A percentile compares a stretch with the other conserved stretches of the same genome.
Conservation (phyloP, 371 early-diverging fungal genomes). For the Mucor sp. region DNA sequence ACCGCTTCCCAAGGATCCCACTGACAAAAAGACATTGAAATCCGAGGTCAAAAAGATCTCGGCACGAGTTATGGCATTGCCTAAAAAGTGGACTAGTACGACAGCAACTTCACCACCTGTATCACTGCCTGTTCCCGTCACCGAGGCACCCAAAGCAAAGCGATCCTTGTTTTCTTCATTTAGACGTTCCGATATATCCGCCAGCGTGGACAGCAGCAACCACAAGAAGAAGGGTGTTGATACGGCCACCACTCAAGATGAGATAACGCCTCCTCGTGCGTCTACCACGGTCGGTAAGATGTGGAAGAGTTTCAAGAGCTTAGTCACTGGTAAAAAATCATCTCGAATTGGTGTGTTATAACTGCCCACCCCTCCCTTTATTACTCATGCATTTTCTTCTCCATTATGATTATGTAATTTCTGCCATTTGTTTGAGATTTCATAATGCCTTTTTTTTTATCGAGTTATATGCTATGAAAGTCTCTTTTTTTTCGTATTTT, state of each 20-base stretch:
- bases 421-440: not conserved
- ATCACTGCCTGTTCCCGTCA: conserved; percentile 8
- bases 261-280: conserved; percentile 2
- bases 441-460: not conserved
- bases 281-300: conserved; percentile 29
- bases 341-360: conserved; percentile 47
- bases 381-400: not conserved
- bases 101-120: not conserved
- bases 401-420: conserved; percentile 2
- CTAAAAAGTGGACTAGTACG: conserved; percentile 15
- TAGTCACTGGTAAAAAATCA: conserved; percentile 46
- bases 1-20: conserved; percentile 7
- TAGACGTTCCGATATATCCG: conserved; percentile 14
- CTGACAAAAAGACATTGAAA: conserved; percentile 15
- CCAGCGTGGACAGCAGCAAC: conserved; percentile 1
- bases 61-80: conserved; percentile 15
- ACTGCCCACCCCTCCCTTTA: not conserved
- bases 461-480: not conserved
- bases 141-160: conserved; percentile 10
- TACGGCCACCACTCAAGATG: not conserved
- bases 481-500: not conserved
- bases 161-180: conserved; percentile 30
- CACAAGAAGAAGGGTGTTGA: conserved; percentile 1
- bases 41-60: conserved; percentile 26
- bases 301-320: conserved; percentile 49